Evolutionary conservation across 2,329 filamentous ascomycete species (phyloP).

Genomic region (Xylariaceae sp.): DNA sequence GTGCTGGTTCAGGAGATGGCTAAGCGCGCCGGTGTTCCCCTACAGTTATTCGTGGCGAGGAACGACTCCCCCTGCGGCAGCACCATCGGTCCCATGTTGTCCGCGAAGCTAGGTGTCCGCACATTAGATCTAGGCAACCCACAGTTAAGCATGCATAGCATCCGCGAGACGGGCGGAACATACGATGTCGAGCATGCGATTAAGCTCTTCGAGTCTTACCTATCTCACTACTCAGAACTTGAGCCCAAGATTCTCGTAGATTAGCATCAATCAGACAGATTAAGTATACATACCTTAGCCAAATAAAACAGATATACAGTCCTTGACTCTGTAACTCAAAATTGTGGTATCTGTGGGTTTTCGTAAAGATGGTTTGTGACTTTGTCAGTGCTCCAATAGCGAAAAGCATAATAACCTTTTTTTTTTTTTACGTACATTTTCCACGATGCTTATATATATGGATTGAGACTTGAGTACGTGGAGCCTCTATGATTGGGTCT

Average conservation of each 20-base stretch:
- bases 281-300: neutral
- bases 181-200: slow-evolving; percentile 88
- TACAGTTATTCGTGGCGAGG: slow-evolving; percentile 94
- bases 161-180: slow-evolving; percentile 88
- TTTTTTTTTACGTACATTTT: no score
- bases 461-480: no score
- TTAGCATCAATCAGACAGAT: slow-evolving; percentile 46
- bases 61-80: slow-evolving; percentile 95
- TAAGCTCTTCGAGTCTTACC: slow-evolving; percentile 86
- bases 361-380: no score
- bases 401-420: no score
- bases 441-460: no score
- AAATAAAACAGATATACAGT: slow-evolving; percentile 13
- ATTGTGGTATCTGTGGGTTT: no score
- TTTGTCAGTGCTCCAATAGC: no score
- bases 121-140: slow-evolving; percentile 94
- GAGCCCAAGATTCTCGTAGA: slow-evolving; percentile 86
- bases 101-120: slow-evolving; percentile 81
- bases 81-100: slow-evolving; percentile 97
- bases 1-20: slow-evolving; percentile 91
- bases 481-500: no score
- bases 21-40: slow-evolving; percentile 73
- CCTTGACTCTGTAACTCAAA: no score
- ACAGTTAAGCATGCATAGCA: slow-evolving; percentile 96
- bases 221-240: slow-evolving; percentile 80